Evolutionary conservation across 805 yeast species (phyloP), one percentile per base, ranked within the genome.

Genomic region (Ogataea paradorogensis): DNA sequence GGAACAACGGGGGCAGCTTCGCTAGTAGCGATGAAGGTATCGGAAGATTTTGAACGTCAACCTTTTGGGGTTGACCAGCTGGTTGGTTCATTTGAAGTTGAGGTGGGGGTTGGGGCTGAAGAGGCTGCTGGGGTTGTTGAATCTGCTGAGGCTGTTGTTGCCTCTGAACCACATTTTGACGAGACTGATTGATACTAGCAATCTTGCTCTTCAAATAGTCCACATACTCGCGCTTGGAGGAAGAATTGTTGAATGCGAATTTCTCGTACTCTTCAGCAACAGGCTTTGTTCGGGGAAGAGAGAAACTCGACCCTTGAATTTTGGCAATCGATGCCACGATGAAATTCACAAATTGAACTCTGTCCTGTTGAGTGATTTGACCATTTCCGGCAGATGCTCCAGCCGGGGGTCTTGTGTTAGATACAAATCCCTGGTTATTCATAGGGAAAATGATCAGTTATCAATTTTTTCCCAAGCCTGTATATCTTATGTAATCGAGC

Each of bases 261-360:
- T 78, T 75, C 56, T 84, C 93, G 50, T 80, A 82, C 53, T 82
- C 86, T 51, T 78, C 82, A 4, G 89, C 88, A 50, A 79, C 67
- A 3, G 70, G 61, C 51, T 71, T 73, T 50, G 75, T 63, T 49
- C 69, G 73, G 35, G 63, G 67, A 16, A 51, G 38, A 8, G 57
- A 50, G 22, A 61, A 61, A 25, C 37, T 50, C 15, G 52, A 45
- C 2, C 67, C 67, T 38, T 61, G 65, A 15, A 61, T 52, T 33
- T 59, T 59, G 27, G 62, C 58, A n/a, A 62, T 47, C 9, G 65
- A 52, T 1, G 55, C 49, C 15, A 62, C 53, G 11, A 62, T 54
- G 30, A 59, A 52, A 20, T 53, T 60, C 22, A 62, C 55, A 44
- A 63, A 63, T 27, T 59, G 63, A 8, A 48, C 31, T 33, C 67